Percentiles rank a stretch among this genome's conserved stretches.
Conservation (phyloP, 768 basidiomycete species). For the Kwoniella sp. region DNA sequence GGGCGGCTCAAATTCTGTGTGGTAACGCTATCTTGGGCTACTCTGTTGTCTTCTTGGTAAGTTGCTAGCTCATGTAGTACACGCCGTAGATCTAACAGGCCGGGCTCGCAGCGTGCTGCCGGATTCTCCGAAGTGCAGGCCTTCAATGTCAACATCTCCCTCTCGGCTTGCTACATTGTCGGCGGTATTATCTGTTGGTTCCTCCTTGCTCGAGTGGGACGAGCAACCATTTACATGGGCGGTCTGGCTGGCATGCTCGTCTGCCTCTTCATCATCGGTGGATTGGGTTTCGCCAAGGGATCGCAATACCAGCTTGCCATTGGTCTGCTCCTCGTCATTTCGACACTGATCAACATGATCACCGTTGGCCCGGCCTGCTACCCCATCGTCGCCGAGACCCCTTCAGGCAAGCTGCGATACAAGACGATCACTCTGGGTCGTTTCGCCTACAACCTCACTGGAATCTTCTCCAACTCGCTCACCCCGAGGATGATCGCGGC, state of each 20-base stretch:
- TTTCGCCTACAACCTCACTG: conserved; percentile 28
- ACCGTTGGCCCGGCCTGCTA: conserved; percentile 30
- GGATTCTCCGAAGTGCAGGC: conserved; percentile 22
- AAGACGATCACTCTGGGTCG: conserved; percentile 46
- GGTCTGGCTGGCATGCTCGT: conserved; percentile 22
- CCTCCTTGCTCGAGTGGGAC: conserved; percentile 22
- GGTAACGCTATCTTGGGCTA: conserved; percentile 36
- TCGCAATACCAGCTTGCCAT: conserved; percentile 15
- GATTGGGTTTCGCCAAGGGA: conserved; percentile 4
- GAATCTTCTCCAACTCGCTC: conserved; percentile 27
- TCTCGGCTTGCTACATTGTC: conserved; percentile 24
- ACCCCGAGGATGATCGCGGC: conserved; percentile 26
- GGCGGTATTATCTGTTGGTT: conserved; percentile 31
- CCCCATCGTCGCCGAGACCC: conserved; percentile 33
- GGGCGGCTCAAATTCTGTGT: conserved; percentile 43
- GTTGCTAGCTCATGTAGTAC: too few relatives aligned
- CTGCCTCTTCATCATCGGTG: not conserved
- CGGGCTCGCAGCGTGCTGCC: too few relatives aligned
- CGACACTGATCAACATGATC: conserved; percentile 31
- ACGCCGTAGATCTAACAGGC: too few relatives aligned
- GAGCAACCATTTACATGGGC: conserved; percentile 33
- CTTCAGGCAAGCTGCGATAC: conserved; percentile 26
- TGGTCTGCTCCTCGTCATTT: conserved; percentile 32
- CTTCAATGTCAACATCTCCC: conserved; percentile 31
- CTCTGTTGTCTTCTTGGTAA: conserved; percentile 31